These are phyloP conservation scores for Carallia brachiata DNA, from an alignment of 345 rosid genomes.

Conservation along the genomic window DNA sequence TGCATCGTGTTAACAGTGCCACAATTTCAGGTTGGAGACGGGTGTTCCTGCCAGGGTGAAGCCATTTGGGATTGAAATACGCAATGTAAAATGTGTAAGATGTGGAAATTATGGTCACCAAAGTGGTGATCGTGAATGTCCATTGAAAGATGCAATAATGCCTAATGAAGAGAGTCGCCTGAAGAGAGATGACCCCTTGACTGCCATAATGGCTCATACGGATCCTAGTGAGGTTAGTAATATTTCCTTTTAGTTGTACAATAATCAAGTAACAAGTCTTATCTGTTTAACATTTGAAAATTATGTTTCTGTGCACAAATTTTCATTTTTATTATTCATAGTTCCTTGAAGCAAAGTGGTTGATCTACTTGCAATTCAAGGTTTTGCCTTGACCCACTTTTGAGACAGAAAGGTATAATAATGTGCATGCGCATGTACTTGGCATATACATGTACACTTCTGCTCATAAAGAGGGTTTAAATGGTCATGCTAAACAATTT, in stretches of 20 bases:
- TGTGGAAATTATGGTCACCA: conserved; percentile 93
- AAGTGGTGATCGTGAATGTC: conserved; percentile 98
- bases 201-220: conserved; percentile 72
- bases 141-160: conserved; percentile 92
- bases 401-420: neutral
- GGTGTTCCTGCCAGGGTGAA: conserved; percentile 75
- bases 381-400: neutral
- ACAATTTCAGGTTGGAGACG: conserved; percentile 69
- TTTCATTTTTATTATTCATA: neutral
- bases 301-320: neutral
- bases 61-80: conserved; percentile 91
- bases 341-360: neutral
- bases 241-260: neutral
- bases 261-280: neutral
- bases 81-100: conserved; percentile 88
- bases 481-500: too few species aligned
- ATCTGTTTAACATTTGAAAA: neutral
- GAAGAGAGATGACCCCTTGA: conserved; percentile 95
- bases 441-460: too few species aligned
- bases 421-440: neutral
- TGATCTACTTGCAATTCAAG: neutral
- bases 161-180: conserved; percentile 87
- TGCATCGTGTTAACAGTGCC: conserved; percentile 13
- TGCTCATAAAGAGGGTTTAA: too few species aligned
- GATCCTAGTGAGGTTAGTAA: conserved; percentile 79